These are phyloP conservation scores for Magnolia kwangsiensis DNA, from an alignment of 164 flowering plant genomes.

Conservation along the genomic window DNA sequence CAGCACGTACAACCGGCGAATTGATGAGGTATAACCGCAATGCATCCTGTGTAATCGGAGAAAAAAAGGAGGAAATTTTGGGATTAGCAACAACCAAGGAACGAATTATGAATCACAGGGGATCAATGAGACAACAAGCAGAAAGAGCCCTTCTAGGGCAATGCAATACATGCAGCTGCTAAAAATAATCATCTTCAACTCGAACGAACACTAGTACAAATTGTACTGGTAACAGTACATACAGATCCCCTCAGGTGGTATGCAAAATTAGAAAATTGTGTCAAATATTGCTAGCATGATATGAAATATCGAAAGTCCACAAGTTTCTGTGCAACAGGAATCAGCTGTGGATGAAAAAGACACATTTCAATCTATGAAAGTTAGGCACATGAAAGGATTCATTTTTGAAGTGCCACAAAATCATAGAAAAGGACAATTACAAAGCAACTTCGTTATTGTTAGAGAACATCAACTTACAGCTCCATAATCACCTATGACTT, in stretches of 20 bases:
- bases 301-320: too few relatives aligned
- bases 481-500: constrained; percentile 83
- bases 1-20: constrained; percentile 99
- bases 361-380: background rate
- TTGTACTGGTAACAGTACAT: background rate
- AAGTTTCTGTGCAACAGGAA: background rate
- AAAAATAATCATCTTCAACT: too few relatives aligned
- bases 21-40: constrained; percentile 84
- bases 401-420: background rate
- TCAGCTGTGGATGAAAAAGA: too few relatives aligned
- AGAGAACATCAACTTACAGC: constrained; percentile 59
- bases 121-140: background rate
- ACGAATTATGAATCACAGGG: background rate
- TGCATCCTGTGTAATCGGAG: constrained; percentile 59
- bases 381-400: background rate
- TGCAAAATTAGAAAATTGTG: background rate
- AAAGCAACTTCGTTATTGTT: background rate
- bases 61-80: background rate
- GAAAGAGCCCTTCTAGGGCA: background rate
- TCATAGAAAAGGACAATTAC: background rate
- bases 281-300: background rate
- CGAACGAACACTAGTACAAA: background rate
- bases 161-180: background rate
- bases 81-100: background rate
- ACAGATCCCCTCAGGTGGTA: background rate